Base-by-base conservation (phyloP, 1,284 basidiomycete genomes). In the Marasmius oreades region DNA sequence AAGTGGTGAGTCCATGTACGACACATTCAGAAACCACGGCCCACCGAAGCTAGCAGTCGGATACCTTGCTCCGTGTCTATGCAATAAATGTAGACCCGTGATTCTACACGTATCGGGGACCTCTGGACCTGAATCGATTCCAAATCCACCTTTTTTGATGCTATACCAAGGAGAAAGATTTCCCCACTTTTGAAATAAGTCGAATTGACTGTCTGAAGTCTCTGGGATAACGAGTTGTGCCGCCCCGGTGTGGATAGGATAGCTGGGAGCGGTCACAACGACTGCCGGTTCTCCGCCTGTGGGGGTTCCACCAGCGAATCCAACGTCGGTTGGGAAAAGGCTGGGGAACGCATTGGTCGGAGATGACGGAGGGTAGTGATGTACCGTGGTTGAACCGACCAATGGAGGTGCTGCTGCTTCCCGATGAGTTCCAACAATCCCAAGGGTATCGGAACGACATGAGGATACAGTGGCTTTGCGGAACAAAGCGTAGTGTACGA, bases 141-240 rank as follows among this genome's bases (percentile, higher is more conserved):
- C 92, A 70, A 92, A 94, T 1, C 80, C 74, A 10, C 77, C 80
- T 28, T 74, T 76, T 16, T 76, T 75, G 44, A 92, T 85, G 56
- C 86, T 90, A 69, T 88, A 92, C 88, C 90, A 93, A 6, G 92
- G 92, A 0, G 88, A 85, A 39, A 94, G 70, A 66, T 93, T 93
- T 0, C 92, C 92, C 90, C 92, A 92, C 48, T 82, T 79, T 64
- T 80, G 82, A 70, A 92, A 84, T 37, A 93, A 66, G 66, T 87
- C 81, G 61, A 86, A 89, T 31, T 31, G 28, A 1, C 64, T 68
- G 43, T 66, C 59, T 55, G 55, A 60, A 72, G 63, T 58, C 52
- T 65, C 51, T 0, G 84, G 85, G 18, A 69, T 71, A 18, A 92
- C 74, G 39, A 93, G 80, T 46, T 87, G 80, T 0, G 86, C 77